Conservation (phyloP, 1,284 basidiomycete species). For the Cystobasidium slooffiae region DNA sequence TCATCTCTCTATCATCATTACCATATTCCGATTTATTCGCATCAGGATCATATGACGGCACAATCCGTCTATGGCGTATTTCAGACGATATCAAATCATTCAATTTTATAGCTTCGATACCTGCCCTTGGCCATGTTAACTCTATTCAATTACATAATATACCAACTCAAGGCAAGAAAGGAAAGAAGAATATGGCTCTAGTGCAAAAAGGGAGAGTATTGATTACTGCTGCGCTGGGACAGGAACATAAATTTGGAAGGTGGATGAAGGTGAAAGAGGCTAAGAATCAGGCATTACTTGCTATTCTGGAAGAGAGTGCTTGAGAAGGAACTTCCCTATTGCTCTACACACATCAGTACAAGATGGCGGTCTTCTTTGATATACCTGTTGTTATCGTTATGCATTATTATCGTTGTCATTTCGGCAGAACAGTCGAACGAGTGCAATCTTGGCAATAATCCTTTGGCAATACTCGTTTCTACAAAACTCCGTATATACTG, state of each 20-base stretch:
- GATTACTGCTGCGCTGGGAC: conserved; percentile 77
- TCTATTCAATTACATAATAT: conserved; percentile 75
- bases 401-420: no score
- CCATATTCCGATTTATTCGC: conserved; percentile 90
- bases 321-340: neutral
- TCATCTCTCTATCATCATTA: conserved; percentile 79
- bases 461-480: no score
- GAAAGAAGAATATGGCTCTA: conserved; percentile 44
- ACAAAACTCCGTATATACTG: no score
- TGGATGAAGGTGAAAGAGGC: conserved; percentile 79
- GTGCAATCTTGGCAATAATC: no score
- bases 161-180: conserved; percentile 53
- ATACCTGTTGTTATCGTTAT: no score
- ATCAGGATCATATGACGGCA: conserved; percentile 91
- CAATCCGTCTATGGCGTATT: conserved; percentile 86
- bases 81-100: conserved; percentile 77
- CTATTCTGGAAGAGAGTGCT: conserved; percentile 54
- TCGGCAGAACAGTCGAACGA: no score
- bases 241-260: conserved; percentile 85
- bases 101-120: conserved; percentile 61
- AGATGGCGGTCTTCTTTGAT: no score
- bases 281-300: conserved; percentile 73
- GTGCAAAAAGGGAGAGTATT: conserved; percentile 61
- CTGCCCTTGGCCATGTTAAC: conserved; percentile 81
- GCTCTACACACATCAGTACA: no score